Conservation (phyloP, 1,284 basidiomycete species). For the Ustilago loliicola region DNA sequence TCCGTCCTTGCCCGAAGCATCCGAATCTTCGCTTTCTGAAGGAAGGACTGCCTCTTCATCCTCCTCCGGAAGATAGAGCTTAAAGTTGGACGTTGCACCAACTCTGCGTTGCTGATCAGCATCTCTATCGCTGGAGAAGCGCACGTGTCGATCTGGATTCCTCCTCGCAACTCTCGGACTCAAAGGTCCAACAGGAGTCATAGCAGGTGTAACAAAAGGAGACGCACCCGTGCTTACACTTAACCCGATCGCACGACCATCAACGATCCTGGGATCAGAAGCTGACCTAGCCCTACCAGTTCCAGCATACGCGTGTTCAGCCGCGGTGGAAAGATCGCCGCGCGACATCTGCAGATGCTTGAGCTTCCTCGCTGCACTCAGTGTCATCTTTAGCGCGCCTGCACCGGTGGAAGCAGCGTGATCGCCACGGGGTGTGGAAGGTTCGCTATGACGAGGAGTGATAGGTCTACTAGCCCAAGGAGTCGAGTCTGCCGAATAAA, state of each 20-base stretch:
- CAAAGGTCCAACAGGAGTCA: slow-evolving; percentile 30
- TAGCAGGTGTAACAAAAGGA: slow-evolving; percentile 38
- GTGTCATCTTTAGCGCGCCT: slow-evolving; percentile 45
- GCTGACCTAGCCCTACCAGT: slow-evolving; percentile 11
- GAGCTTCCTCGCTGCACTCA: slow-evolving; percentile 56
- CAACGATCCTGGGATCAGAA: slow-evolving; percentile 30
- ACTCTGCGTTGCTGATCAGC: slow-evolving; percentile 28
- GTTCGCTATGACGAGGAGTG: slow-evolving; percentile 55
- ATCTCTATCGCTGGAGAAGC: slow-evolving; percentile 17
- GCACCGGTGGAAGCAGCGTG: not conserved
- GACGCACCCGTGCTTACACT: slow-evolving; percentile 28
- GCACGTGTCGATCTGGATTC: slow-evolving; percentile 37
- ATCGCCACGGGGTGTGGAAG: slow-evolving; percentile 39
- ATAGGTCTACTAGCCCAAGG: slow-evolving; percentile 51
- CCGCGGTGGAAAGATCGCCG: slow-evolving; percentile 40
- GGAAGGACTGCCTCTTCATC: slow-evolving; percentile 41
- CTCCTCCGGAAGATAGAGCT: slow-evolving; percentile 34
- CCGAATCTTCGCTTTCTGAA: slow-evolving; percentile 46
- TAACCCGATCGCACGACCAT: slow-evolving; percentile 39
- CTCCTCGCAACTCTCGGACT: slow-evolving; percentile 26
- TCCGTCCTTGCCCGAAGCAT: slow-evolving; percentile 57
- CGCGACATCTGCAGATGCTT: slow-evolving; percentile 58
- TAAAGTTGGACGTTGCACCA: slow-evolving; percentile 42
- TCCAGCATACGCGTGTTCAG: slow-evolving; percentile 26
- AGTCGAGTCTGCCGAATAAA: slow-evolving; percentile 54